Evolutionary conservation across 2,329 filamentous ascomycete genomes (phyloP).

Genomic region (Diaporthe amygdali): DNA sequence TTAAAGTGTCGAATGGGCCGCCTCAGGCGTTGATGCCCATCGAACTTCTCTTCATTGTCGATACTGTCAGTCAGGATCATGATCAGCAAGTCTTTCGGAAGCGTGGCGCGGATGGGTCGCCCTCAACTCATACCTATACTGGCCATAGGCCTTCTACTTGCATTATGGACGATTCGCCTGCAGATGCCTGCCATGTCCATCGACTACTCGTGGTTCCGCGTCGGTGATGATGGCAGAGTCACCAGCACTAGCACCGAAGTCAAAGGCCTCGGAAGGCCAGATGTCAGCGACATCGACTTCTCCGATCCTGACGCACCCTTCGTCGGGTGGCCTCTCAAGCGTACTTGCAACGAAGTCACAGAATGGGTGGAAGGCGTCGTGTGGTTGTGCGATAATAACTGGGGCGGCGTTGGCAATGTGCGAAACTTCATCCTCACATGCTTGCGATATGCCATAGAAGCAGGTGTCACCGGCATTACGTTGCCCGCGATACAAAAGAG

Average conservation of each 20-base stretch:
- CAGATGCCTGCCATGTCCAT: neutral
- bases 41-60: neutral
- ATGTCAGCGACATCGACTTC: conserved; percentile 39
- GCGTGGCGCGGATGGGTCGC: neutral
- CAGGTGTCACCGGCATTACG: conserved; percentile 50
- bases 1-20: neutral
- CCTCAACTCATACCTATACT: neutral
- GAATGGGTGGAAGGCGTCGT: conserved; percentile 47
- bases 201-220: neutral
- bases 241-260: neutral
- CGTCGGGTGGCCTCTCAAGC: conserved; percentile 49
- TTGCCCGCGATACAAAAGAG: conserved; percentile 51
- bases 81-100: neutral
- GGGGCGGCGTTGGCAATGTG: conserved; percentile 56
- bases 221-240: neutral
- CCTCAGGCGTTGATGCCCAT: neutral
- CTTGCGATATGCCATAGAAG: conserved; percentile 53
- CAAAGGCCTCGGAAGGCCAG: neutral
- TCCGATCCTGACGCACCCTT: conserved; percentile 48
- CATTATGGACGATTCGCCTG: conserved; percentile 15
- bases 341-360: conserved; percentile 48
- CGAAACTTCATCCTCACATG: conserved; percentile 57
- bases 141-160: conserved; percentile 1
- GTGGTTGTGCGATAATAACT: conserved; percentile 57
- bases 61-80: neutral